Percentiles rank a stretch among this genome's conserved stretches.
Conservation (phyloP, 176 grass and related monocot species). For the Coix lacrymajobi region DNA sequence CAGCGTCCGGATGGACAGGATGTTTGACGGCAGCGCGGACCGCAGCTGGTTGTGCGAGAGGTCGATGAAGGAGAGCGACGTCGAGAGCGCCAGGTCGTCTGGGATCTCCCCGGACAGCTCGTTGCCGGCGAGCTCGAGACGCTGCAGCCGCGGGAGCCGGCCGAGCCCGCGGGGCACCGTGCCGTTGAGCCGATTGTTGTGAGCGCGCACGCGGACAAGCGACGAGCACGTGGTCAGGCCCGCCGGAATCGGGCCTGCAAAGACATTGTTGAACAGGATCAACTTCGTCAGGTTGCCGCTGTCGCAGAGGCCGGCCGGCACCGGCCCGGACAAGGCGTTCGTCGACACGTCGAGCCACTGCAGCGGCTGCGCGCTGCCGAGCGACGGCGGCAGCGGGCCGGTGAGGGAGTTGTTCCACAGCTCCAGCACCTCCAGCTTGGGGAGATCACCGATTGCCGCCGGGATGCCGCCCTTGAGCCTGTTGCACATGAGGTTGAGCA, state of each 20-base stretch:
- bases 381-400: conserved; percentile 61
- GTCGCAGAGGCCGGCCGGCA: conserved; percentile 63
- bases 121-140: conserved; percentile 79
- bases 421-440: conserved; percentile 71
- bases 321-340: conserved; percentile 70
- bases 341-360: conserved; percentile 92
- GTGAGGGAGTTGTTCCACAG: conserved; percentile 97
- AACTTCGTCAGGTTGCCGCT: conserved; percentile 83
- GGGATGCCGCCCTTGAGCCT: conserved; percentile 75
- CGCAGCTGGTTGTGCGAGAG: conserved; percentile 82
- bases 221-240: conserved; percentile 59
- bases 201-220: conserved; percentile 74
- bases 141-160: conserved; percentile 53
- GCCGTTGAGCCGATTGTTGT: conserved; percentile 86
- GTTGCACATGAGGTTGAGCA: conserved; percentile 99
- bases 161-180: conserved; percentile 66
- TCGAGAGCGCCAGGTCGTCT: conserved; percentile 62
- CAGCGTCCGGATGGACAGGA: conserved; percentile 63
- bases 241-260: conserved; percentile 63
- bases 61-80: conserved; percentile 90
- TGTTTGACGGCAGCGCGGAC: conserved; percentile 61
- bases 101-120: conserved; percentile 77
- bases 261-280: conserved; percentile 95
- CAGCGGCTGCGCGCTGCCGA: conserved; percentile 62
- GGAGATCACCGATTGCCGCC: conserved; percentile 58